phyloP scores from a whole-genome alignment of 2,329 filamentous ascomycete genomes.

The Aquanectria penicillioides region DNA sequence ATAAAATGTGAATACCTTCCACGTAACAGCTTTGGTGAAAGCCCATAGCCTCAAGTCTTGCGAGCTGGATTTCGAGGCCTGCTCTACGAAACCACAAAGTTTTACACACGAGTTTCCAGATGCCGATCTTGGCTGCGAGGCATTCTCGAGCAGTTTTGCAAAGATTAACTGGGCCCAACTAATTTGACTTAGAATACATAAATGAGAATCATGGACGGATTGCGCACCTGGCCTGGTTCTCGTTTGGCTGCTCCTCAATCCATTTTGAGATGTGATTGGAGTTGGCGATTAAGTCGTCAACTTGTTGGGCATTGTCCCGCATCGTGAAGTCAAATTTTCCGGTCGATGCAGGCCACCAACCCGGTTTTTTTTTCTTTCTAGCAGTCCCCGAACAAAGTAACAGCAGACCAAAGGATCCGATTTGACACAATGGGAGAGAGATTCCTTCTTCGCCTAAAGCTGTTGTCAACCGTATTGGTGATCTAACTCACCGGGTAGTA shows the following conservation, averaged over 20 bases:
- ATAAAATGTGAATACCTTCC: slow-evolving; percentile 69
- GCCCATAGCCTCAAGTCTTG: slow-evolving; percentile 57
- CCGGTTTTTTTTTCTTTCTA: not conserved
- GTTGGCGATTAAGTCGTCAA: slow-evolving; percentile 48
- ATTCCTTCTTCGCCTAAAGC: slow-evolving; percentile 15
- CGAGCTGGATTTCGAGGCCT: slow-evolving; percentile 62
- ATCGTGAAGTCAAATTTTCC: slow-evolving; percentile 27
- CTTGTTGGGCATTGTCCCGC: slow-evolving; percentile 40
- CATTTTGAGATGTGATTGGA: slow-evolving; percentile 52
- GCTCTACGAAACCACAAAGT: slow-evolving; percentile 71
- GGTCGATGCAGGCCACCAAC: not conserved
- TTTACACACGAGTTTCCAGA: slow-evolving; percentile 67
- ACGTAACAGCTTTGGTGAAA: slow-evolving; percentile 59
- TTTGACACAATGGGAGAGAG: not conserved
- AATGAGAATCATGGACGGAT: slow-evolving; percentile 21
- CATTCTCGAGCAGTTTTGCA: slow-evolving; percentile 57
- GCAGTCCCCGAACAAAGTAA: not conserved
- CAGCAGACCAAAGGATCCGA: not conserved
- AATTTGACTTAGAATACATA: slow-evolving; percentile 36
- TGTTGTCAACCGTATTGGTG: slow-evolving; percentile 19
- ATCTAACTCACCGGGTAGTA: slow-evolving; percentile 11
- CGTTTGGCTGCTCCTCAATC: slow-evolving; percentile 52
- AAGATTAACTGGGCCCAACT: slow-evolving; percentile 55
- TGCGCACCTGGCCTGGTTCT: slow-evolving; percentile 50
- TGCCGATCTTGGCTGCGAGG: slow-evolving; percentile 63